phyloP scores from a whole-genome alignment of 2,329 filamentous ascomycete genomes.

The Paecilomyces niveus region DNA sequence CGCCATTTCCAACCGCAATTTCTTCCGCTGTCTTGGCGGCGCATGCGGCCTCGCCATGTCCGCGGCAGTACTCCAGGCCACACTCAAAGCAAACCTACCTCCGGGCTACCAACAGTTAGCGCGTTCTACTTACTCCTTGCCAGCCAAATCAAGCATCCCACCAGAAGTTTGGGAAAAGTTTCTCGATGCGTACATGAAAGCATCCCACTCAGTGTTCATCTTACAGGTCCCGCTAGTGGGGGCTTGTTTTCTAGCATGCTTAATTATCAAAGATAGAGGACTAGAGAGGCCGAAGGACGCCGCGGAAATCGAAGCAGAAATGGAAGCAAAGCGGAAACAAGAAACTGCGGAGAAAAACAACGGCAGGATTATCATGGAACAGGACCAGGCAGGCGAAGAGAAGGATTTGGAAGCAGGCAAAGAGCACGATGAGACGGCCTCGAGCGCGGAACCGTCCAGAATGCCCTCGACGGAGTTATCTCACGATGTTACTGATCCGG shows the following conservation, averaged over 20 bases:
- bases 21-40: constrained; percentile 54
- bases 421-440: background rate
- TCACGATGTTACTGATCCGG: background rate
- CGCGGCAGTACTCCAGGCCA: constrained; percentile 43
- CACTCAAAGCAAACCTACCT: constrained; percentile 33
- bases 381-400: background rate
- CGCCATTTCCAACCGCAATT: constrained; percentile 57
- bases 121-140: constrained; percentile 34
- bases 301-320: constrained; percentile 17
- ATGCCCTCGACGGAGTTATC: background rate
- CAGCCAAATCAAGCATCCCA: constrained; percentile 17
- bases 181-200: constrained; percentile 46
- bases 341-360: constrained; percentile 11
- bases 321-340: constrained; percentile 20
- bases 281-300: constrained; percentile 31
- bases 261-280: constrained; percentile 47
- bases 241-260: constrained; percentile 43
- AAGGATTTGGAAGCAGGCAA: background rate
- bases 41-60: constrained; percentile 52
- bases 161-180: constrained; percentile 34
- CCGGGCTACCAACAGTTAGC: constrained; percentile 29
- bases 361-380: background rate
- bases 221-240: constrained; percentile 50
- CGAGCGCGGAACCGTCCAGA: background rate
- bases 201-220: constrained; percentile 50